Conservation (phyloP, 768 basidiomycete species). For the Cytidiella melzeri region DNA sequence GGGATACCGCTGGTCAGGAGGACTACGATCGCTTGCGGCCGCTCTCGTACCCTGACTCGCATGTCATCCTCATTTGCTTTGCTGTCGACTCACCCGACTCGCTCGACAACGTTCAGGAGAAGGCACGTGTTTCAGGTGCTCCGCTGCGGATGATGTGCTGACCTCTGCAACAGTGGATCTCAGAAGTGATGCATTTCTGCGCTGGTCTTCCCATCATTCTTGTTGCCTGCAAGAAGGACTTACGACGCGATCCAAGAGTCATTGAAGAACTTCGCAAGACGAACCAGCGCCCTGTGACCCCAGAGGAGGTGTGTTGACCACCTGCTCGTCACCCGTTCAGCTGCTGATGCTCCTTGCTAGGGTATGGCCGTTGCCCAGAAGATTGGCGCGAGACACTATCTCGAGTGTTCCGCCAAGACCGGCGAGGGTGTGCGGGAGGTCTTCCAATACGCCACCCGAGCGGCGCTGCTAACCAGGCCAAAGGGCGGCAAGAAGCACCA, state of each 20-base stretch:
- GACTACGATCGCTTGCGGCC: constrained; percentile 99
- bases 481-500: constrained; percentile 36
- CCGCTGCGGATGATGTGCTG: background rate
- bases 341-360: constrained; percentile 34
- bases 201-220: constrained; percentile 91
- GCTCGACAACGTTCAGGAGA: constrained; percentile 99
- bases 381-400: constrained; percentile 94
- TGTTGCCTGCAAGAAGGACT: constrained; percentile 98
- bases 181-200: constrained; percentile 98
- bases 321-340: background rate
- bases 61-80: constrained; percentile 99
- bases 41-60: constrained; percentile 97
- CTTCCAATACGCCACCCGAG: constrained; percentile 95
- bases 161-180: constrained; percentile 73
- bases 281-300: constrained; percentile 89
- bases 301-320: constrained; percentile 66
- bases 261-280: constrained; percentile 94
- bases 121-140: constrained; percentile 49
- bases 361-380: constrained; percentile 93
- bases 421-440: constrained; percentile 98
- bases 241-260: constrained; percentile 87
- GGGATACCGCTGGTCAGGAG: constrained; percentile 99
- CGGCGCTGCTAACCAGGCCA: constrained; percentile 68
- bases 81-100: constrained; percentile 98
- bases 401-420: constrained; percentile 95